Evolutionary conservation across 163 green algal species (phyloP), one percentile per base, ranked within the genome.

Genomic region (Botryococcus braunii): DNA sequence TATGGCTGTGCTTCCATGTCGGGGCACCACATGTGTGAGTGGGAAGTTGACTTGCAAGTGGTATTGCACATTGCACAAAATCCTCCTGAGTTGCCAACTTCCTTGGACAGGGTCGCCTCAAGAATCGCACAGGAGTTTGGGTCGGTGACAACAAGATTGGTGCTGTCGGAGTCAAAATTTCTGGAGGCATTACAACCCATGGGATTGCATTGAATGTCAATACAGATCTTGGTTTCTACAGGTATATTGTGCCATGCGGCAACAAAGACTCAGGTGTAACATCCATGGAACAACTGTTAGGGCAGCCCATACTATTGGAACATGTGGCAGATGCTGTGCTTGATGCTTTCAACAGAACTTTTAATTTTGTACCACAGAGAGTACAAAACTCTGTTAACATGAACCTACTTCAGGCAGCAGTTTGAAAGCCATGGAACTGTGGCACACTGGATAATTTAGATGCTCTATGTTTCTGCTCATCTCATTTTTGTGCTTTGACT

Each of bases 151-250:
- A 83, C n/a, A 98, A 98, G 74, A 79, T 97, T 5, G 92, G 80
- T 2, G 92, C 92, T 2, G 79, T 98, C 0, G 92, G 92, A 8
- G 91, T 98, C 43, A 81, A 81, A 50, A 93, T 98, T 29, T 88
- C 87, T 0, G 75, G 84, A 38, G 92, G 91, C 23, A 66, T 96
- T 38, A 89, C 78, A n/a, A 66, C 50, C 27, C 78, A 86, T 68
- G 80, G 80, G 5, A n/a, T 81, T 23, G 79, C 78, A 4, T 59
- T 86, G 2, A 86, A 86, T 55, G 70, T 80, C 3, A 60, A 13
- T 37, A 79, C 78, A 32, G 75, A 86, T 66, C 66, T 86, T 29
- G 36, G 27, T 3, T 46, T 48, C 8, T 86, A 74, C 43, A 17
- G 34, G 3, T 36, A 82, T 29, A 75, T 81, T 35, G 50, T 81